phyloP scores from a whole-genome alignment of 2,329 filamentous ascomycete species.

The Diaporthe citri region DNA sequence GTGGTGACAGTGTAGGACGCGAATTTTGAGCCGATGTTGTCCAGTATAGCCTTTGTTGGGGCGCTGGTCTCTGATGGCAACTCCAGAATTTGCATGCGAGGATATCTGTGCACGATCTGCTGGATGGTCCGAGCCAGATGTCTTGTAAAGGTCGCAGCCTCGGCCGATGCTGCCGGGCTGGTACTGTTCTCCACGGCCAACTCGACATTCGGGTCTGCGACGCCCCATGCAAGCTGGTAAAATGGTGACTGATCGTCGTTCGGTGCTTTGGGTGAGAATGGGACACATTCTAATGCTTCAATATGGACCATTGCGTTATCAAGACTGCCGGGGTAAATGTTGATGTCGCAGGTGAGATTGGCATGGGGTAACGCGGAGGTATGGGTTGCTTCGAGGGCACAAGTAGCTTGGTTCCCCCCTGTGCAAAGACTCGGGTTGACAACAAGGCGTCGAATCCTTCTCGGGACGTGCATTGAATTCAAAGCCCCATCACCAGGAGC shows the following conservation, averaged over 20 bases:
- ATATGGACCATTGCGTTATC: constrained; percentile 13
- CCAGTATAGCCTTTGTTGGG: constrained; percentile 52
- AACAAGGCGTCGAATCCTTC: too few species aligned
- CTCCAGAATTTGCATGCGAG: constrained; percentile 51
- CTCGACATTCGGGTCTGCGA: neutral
- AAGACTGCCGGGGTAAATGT: too few species aligned
- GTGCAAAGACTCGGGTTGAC: too few species aligned
- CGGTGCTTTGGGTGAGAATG: neutral
- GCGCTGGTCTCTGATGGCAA: constrained; percentile 54
- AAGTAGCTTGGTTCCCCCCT: too few species aligned
- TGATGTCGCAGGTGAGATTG: too few species aligned
- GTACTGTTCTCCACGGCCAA: constrained; percentile 43
- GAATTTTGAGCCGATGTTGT: constrained; percentile 47
- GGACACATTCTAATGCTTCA: constrained; percentile 8
- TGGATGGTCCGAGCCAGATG: constrained; percentile 47
- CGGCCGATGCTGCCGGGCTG: constrained; percentile 46
- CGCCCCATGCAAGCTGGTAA: neutral
- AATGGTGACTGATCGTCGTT: neutral
- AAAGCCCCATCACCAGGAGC: too few species aligned
- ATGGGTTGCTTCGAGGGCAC: too few species aligned
- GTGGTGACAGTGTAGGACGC: constrained; percentile 55
- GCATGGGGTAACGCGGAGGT: too few species aligned
- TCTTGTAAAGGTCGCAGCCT: constrained; percentile 30
- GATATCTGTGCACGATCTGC: constrained; percentile 48
- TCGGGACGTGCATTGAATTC: too few species aligned